These are phyloP conservation scores for Blepharisma japonicum DNA, from an alignment of 73 alveolate species.

Conservation along the genomic window DNA sequence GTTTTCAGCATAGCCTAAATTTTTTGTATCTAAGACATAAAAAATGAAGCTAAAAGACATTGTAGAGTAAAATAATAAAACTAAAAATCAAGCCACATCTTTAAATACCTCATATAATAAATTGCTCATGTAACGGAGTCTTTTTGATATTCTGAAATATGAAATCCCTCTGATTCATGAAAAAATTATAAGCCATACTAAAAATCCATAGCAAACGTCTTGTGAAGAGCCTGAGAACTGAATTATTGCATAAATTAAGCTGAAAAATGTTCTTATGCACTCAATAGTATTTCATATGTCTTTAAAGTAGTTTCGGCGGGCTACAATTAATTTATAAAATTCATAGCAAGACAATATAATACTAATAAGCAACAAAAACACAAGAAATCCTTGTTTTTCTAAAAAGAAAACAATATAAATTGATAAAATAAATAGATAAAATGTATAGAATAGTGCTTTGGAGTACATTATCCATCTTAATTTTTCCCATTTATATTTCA, in stretches of 20 bases:
- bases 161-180: slow-evolving; percentile 30
- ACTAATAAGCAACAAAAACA: neutral
- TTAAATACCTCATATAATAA: neutral
- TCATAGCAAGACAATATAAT: neutral
- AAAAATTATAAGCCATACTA: neutral
- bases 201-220: neutral
- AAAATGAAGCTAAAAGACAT: neutral
- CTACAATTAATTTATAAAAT: neutral
- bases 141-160: slow-evolving; percentile 1
- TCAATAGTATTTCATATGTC: slow-evolving; percentile 10
- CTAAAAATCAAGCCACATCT: neutral
- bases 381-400: neutral
- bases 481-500: neutral
- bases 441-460: neutral
- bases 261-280: neutral
- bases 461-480: neutral
- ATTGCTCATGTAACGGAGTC: neutral
- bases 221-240: neutral
- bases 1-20: neutral
- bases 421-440: neutral
- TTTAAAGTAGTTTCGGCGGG: neutral
- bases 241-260: neutral
- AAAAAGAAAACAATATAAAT: neutral
- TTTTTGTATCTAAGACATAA: neutral
- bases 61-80: slow-evolving; percentile 21